phyloP scores from a whole-genome alignment of 345 rosid genomes.

The Citropsis articulata region DNA sequence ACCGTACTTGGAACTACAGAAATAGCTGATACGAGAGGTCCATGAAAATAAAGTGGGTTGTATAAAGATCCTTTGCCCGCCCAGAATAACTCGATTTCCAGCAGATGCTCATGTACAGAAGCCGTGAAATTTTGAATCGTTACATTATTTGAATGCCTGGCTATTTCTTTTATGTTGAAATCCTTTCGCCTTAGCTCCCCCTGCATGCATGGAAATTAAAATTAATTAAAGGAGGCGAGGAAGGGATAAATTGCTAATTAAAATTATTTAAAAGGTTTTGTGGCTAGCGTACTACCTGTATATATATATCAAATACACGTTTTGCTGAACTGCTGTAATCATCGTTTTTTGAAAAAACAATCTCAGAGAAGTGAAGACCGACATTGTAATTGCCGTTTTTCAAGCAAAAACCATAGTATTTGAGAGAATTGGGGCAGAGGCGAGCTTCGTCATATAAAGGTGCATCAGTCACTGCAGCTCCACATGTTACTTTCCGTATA shows the following conservation, averaged over 20 bases:
- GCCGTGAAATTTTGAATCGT: neutral
- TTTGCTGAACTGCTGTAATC: slow-evolving; percentile 13
- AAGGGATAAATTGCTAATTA: too few species aligned
- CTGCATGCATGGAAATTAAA: neutral
- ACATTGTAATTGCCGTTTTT: slow-evolving; percentile 14
- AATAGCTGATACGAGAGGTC: slow-evolving; percentile 26
- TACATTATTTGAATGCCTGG: neutral
- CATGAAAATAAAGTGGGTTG: neutral
- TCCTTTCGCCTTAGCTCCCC: neutral
- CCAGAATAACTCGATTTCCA: slow-evolving; percentile 14
- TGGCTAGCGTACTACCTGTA: slow-evolving; percentile 11
- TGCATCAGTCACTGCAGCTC: neutral
- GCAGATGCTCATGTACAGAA: neutral
- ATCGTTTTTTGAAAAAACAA: neutral
- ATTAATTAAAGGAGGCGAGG: too few species aligned
- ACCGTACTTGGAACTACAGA: slow-evolving; percentile 4
- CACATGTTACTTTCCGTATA: slow-evolving; percentile 4
- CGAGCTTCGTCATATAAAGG: slow-evolving; percentile 13
- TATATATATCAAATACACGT: slow-evolving; percentile 25
- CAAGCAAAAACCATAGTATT: slow-evolving; percentile 24
- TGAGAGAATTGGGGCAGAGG: slow-evolving; percentile 22
- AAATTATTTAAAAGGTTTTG: too few species aligned
- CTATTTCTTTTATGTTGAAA: slow-evolving; percentile 9
- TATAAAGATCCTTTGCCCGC: slow-evolving; percentile 14
- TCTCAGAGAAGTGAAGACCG: slow-evolving; percentile 23